Base-by-base conservation (phyloP, 2,329 filamentous ascomycete species). In the Byssothecium circinans region DNA sequence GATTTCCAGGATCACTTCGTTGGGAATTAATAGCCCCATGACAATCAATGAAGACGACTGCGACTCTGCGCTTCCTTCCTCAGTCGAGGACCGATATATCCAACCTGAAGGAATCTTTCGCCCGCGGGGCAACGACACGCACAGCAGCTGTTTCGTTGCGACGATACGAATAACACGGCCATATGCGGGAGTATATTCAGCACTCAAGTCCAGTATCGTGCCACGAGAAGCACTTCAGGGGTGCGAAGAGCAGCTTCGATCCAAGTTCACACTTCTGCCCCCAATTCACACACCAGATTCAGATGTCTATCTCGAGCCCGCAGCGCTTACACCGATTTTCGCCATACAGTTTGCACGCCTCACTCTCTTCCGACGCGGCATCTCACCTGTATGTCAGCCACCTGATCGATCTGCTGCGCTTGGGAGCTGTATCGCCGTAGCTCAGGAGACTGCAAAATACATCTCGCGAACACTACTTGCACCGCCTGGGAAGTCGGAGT, bases 21-120 rank as follows among this genome's bases (percentile, higher is more conserved):
- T 95, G 11, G 91, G 96, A 65, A 78, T 91, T 27, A 88, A 89
- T 8, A 84, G 87, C 41, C 90, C 92, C 0, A 82, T 88, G 46
- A 73, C 91, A 55, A 95, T 97, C 63, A 81, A 91, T 63, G 92
- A 97, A 60, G 81, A 83, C 25, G 92, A 97, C 69, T 96, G 90
- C 74, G 89, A 96, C 57, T 85, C 91, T 6, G 78, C 82, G 18
- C 81, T 96, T 20, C 92, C 92, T 0, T 86, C 85, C 19, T 82
- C 87, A 1, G 81, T 91, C 19, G 89, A 95, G 67, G 91, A 96
- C 60, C 85, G 89, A 58, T 86, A 84, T 62, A 84, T 91, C 38
- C 80, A 82, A 47, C 63, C 58, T 70, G 85, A 66, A 44, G 74
- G 73, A n/a, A 68, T 75, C 35, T 59, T 72, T 19, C 68, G 71